phyloP scores from a whole-genome alignment of 129 eudicot species.

The Centella asiatica region DNA sequence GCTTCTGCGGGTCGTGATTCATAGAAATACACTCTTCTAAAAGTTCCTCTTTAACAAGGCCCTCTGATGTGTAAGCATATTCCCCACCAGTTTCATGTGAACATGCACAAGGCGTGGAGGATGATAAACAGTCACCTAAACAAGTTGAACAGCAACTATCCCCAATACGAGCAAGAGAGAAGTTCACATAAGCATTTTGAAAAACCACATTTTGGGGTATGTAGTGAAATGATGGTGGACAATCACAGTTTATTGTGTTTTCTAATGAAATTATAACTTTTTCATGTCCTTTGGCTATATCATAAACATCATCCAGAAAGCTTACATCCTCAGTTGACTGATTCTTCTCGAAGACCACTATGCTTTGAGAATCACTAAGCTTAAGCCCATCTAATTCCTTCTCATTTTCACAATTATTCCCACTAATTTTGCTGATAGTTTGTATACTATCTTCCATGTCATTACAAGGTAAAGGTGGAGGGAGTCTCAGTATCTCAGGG shows the following conservation, averaged over 20 bases:
- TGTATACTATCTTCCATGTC: slow-evolving; percentile 13
- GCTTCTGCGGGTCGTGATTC: slow-evolving; percentile 71
- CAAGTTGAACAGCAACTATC: slow-evolving; percentile 68
- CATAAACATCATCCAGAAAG: slow-evolving; percentile 33
- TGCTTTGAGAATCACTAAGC: slow-evolving; percentile 24
- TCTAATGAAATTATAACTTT: slow-evolving; percentile 45
- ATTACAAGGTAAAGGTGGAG: slow-evolving; percentile 33
- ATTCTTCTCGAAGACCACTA: slow-evolving; percentile 28
- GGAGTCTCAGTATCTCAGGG: slow-evolving; percentile 7
- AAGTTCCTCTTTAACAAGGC: slow-evolving; percentile 69
- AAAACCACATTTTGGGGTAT: slow-evolving; percentile 69
- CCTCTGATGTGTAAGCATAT: slow-evolving; percentile 70
- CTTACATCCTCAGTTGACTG: slow-evolving; percentile 21
- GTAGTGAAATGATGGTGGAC: slow-evolving; percentile 63
- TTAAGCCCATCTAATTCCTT: slow-evolving; percentile 21
- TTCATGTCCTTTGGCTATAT: slow-evolving; percentile 82
- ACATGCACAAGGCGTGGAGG: slow-evolving; percentile 61
- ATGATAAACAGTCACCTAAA: slow-evolving; percentile 53
- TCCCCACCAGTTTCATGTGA: slow-evolving; percentile 64
- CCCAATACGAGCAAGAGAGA: slow-evolving; percentile 75
- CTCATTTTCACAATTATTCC: slow-evolving; percentile 12
- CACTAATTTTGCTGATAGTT: slow-evolving; percentile 6
- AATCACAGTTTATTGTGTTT: slow-evolving; percentile 51
- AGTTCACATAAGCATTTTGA: slow-evolving; percentile 56
- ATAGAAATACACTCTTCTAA: slow-evolving; percentile 63